phyloP scores from a whole-genome alignment of 108 stramenopile species.

The Skeletonema grethae region DNA sequence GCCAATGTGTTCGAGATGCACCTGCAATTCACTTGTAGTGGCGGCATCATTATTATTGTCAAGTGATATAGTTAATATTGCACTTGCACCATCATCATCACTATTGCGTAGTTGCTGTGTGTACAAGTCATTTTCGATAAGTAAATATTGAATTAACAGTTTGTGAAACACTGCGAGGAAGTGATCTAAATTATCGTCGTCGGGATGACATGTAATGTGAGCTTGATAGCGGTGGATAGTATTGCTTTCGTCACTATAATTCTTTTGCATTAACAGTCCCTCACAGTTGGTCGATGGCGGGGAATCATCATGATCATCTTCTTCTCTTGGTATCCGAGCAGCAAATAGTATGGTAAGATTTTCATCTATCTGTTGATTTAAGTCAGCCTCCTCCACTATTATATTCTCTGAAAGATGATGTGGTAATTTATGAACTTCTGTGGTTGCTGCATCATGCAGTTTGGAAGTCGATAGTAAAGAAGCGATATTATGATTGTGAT shows the following conservation, averaged over 20 bases:
- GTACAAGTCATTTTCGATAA: slow-evolving; percentile 14
- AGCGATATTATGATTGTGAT: background rate
- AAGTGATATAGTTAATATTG: background rate
- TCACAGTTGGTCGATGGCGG: background rate
- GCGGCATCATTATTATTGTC: background rate
- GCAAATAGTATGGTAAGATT: slow-evolving; percentile 3
- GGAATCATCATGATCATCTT: too few relatives aligned
- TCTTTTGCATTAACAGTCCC: slow-evolving; percentile 1
- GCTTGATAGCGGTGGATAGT: background rate
- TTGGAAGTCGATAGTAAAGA: background rate
- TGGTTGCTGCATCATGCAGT: background rate
- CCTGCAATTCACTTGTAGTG: background rate
- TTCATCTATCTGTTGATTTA: background rate
- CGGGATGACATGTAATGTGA: background rate
- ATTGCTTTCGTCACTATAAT: background rate
- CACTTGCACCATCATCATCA: background rate
- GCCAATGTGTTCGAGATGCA: background rate
- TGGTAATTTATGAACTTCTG: background rate
- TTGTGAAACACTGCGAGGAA: slow-evolving; percentile 9
- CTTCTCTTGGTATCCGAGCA: background rate
- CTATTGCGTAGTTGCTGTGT: slow-evolving; percentile 5
- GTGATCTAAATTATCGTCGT: slow-evolving; percentile 2
- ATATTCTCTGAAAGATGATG: background rate
- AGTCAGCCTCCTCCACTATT: background rate
- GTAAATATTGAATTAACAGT: slow-evolving; percentile 19